Evolutionary conservation across 768 basidiomycete genomes (phyloP), one percentile per base, ranked within the genome.

Genomic region (Termitomyces sp.): DNA sequence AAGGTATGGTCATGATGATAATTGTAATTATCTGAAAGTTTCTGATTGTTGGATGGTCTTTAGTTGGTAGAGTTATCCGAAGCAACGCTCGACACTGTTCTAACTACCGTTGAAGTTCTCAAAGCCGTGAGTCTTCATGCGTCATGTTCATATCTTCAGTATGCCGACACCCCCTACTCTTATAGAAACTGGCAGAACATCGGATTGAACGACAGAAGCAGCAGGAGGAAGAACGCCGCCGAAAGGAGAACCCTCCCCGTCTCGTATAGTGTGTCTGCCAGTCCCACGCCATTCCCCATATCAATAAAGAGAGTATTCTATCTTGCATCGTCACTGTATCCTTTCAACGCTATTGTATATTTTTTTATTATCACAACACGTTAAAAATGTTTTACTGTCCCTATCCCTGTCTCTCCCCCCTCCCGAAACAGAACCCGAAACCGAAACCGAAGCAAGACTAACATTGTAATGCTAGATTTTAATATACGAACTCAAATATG

Each of bases 21-120:
- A 7, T 50, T 16, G 5, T 42, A 7, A 28, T 24, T 2, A n/a
- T 50, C 7, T 40, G 11, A 51, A 20, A 2, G 18, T 13, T 32
- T 39, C 36, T 24, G 22, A 50, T 51, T n/a, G 50, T 50, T 65
- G 9, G 5, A 18, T 42, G 39, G 1, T 28, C 42, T 59, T 5
- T 61, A 88, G 89, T 81, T 87, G 75, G 74, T 75, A 8, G 87
- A 89, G 55, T 68, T 90, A 60, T 89, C 89, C 2, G 90, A 91
- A 69, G 78, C 81, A 16, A 86, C 88, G 0, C 80, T 91, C 18
- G 88, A 89, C 49, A 79, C 81, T 22, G 79, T 90, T 46, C 70
- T 89, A 55, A 69, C 72, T 24, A 83, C 80, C 0, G 79, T 88
- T 51, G 83, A 89, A 66, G 74, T 79, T 36, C 73, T 91, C 58